Evolutionary conservation across 2,329 filamentous ascomycete species (phyloP).

Genomic region (Trichoderma atrobrunneum): DNA sequence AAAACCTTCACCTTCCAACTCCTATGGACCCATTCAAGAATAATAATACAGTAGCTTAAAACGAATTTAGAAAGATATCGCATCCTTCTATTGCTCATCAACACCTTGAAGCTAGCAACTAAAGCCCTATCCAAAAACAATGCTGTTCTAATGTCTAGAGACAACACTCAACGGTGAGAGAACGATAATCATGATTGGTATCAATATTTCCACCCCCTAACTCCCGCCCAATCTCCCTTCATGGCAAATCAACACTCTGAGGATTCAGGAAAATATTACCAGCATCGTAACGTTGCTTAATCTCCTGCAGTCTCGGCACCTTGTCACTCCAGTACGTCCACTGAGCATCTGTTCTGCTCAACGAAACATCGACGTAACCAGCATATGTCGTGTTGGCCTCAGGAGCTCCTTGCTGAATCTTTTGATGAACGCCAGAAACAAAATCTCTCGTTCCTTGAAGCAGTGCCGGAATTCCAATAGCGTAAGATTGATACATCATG

Average conservation of each 20-base stretch:
- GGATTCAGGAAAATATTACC: constrained; percentile 57
- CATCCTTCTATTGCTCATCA: not conserved
- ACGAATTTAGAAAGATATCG: not conserved
- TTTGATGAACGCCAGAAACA: constrained; percentile 49
- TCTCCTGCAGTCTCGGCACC: constrained; percentile 42
- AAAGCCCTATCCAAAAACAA: not conserved
- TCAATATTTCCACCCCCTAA: not conserved
- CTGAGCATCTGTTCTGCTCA: constrained; percentile 44
- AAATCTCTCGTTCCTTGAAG: constrained; percentile 48
- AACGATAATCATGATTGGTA: not conserved
- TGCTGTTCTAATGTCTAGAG: not conserved
- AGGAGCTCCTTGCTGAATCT: constrained; percentile 38
- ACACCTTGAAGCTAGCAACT: not conserved
- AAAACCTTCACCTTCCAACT: not conserved
- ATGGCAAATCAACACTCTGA: constrained; percentile 44
- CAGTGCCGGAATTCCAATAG: constrained; percentile 47
- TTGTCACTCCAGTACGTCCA: constrained; percentile 56
- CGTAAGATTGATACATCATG: constrained; percentile 63
- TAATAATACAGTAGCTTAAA: not conserved
- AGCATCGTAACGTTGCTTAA: constrained; percentile 55
- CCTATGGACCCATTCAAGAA: not conserved
- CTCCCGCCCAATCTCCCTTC: not conserved
- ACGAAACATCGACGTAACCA: constrained; percentile 58
- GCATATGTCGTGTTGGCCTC: constrained; percentile 54
- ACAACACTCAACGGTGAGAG: not conserved